Evolutionary conservation across 2,329 filamentous ascomycete species (phyloP).

Genomic region (Talaromyces sp.): DNA sequence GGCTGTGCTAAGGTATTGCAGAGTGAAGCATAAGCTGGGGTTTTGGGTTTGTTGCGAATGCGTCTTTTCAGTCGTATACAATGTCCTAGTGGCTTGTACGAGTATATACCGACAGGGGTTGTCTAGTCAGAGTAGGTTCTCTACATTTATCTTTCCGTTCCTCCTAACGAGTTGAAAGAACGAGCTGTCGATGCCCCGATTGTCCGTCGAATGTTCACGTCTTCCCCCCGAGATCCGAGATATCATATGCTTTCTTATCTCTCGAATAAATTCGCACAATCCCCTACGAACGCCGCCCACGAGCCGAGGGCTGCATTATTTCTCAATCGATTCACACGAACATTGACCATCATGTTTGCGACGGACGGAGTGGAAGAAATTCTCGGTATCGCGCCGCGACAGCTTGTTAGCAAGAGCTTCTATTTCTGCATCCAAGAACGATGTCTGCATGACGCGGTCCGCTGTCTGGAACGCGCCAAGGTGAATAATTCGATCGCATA

Average conservation of each 20-base stretch:
- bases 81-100: conserved; percentile 80
- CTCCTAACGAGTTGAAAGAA: conserved; percentile 47
- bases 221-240: conserved; percentile 74
- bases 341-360: conserved; percentile 79
- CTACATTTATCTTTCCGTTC: conserved; percentile 18
- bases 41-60: conserved; percentile 78
- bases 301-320: conserved; percentile 82
- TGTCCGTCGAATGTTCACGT: conserved; percentile 74
- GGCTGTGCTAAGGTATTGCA: conserved; percentile 75
- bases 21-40: conserved; percentile 64
- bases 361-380: conserved; percentile 73
- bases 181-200: conserved; percentile 73
- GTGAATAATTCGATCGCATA: conserved; percentile 89
- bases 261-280: conserved; percentile 67
- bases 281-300: conserved; percentile 56
- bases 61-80: conserved; percentile 83
- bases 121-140: conserved; percentile 66
- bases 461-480: conserved; percentile 78
- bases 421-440: conserved; percentile 81
- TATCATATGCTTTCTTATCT: conserved; percentile 88
- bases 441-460: conserved; percentile 71
- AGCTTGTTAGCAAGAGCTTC: conserved; percentile 73
- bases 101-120: conserved; percentile 68
- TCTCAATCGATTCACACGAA: conserved; percentile 79
- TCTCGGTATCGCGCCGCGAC: conserved; percentile 65